A percentile compares a stretch with the other conserved stretches of the same genome.
These are phyloP conservation scores for Agaricales sp. DNA, from an alignment of 1,284 basidiomycete genomes.

Conservation along the genomic window DNA sequence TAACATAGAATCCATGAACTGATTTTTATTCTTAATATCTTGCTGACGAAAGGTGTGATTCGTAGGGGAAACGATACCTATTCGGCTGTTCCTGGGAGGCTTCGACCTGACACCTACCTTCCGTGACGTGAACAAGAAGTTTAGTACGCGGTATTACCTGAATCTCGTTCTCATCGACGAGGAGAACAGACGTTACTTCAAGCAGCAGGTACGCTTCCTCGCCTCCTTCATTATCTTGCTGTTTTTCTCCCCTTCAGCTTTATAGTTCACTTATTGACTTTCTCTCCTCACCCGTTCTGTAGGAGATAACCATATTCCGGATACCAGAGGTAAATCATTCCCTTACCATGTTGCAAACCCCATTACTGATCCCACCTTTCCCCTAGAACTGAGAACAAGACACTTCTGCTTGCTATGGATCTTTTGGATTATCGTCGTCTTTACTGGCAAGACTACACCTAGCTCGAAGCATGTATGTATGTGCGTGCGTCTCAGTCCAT, in stretches of 20 bases:
- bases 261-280: constrained; percentile 2
- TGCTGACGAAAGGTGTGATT: constrained; percentile 1
- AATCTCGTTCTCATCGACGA: constrained; percentile 97
- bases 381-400: too few relatives aligned
- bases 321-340: constrained; percentile 31
- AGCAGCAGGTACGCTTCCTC: constrained; percentile 56
- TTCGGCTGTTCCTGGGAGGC: constrained; percentile 93
- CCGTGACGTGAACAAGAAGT: constrained; percentile 99
- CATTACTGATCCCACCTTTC: too few relatives aligned
- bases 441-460: too few relatives aligned
- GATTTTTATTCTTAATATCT: not conserved
- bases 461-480: too few relatives aligned
- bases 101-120: constrained; percentile 98
- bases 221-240: too few relatives aligned
- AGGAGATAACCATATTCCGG: constrained; percentile 27
- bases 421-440: too few relatives aligned
- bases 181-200: constrained; percentile 94
- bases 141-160: constrained; percentile 92
- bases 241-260: not conserved
- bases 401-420: too few relatives aligned
- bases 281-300: not conserved
- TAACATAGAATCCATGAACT: constrained; percentile 19
- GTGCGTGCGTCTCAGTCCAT: too few relatives aligned
- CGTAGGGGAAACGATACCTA: constrained; percentile 93
- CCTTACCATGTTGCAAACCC: too few relatives aligned